Evolutionary conservation across 2,329 filamentous ascomycete genomes (phyloP).

Genomic region (Coniochaeta prunicola): DNA sequence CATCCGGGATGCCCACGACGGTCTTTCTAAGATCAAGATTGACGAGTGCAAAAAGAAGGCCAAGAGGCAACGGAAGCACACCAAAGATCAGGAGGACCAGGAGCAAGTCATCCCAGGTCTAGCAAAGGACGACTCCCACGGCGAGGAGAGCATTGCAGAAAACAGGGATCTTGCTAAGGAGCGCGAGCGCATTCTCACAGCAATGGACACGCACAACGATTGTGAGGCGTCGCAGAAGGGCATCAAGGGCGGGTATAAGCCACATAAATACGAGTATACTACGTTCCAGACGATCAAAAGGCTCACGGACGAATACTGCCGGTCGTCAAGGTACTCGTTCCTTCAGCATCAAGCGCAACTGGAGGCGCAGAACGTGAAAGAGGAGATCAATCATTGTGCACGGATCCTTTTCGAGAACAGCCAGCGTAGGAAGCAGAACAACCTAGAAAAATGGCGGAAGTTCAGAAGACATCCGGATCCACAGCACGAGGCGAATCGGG

Average conservation of each 20-base stretch:
- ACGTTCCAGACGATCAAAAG: not conserved
- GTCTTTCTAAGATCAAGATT: not conserved
- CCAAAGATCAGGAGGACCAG: not conserved
- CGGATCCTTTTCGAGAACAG: not conserved
- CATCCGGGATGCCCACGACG: not conserved
- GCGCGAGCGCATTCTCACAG: not conserved
- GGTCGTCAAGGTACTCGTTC: not conserved
- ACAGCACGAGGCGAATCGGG: not conserved
- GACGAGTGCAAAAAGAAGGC: not conserved
- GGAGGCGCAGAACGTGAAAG: constrained; percentile 1
- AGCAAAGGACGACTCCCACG: not conserved
- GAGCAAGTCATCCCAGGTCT: not conserved
- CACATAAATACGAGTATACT: not conserved
- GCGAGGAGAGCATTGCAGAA: not conserved
- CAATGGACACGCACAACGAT: constrained; percentile 1
- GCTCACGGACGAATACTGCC: not conserved
- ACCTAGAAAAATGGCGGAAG: not conserved
- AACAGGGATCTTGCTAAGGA: not conserved
- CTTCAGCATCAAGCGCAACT: not conserved
- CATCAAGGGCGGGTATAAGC: constrained; percentile 2
- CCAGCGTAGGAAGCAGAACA: not conserved
- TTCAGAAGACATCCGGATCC: not conserved
- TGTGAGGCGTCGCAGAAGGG: constrained; percentile 4
- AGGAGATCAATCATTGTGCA: constrained; percentile 1
- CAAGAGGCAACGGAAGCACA: not conserved